Evolutionary conservation across 2,329 filamentous ascomycete genomes (phyloP), one percentile per base, ranked within the genome.

Genomic region (Hymenoscyphus salicellus): DNA sequence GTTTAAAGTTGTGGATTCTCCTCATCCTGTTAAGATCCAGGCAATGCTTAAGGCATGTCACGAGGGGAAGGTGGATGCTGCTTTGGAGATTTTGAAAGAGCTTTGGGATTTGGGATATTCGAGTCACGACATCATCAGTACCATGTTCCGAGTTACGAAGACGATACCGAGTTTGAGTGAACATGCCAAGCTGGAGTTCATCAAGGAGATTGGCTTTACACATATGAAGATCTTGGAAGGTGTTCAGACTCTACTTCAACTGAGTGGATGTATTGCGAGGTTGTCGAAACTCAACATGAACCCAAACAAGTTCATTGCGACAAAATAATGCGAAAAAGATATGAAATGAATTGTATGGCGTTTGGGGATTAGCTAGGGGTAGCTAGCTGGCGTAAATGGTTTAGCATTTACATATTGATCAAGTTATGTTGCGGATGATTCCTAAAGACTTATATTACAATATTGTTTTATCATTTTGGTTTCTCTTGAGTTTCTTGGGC

Each of bases 161-260:
- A 96, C 93, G 1, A 93, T 98, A 65, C 91, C 92, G 1, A 92
- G 90, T 1, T 81, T 99, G 63, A 95, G 92, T 70, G 95, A 99
- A 79, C 93, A 98, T 77, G 88, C 93, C 17, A 97, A 97, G 81
- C 82, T 99, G 67, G 94, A 98, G 76, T 99, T 98, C 72, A 96
- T 98, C 80, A 94, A 93, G 80, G 95, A 97, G 79, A 99, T 99
- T 78, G 95, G 95, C 61, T 98, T 98, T 78, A 96, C 95, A 2
- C 95, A 99, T 76, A 99, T 99, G 95, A 93, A 96, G 77, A 94
- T 99, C 63, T 81, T 99, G n/a, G 95, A 99, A 76, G 95, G 95
- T 33, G 92, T 99, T 28, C 94, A 98, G 79, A 97, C 94, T 7
- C 84, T 97, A 68, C 84, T 99, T 65, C 95, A 99, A 78, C 83